phyloP scores from a whole-genome alignment of 768 basidiomycete species.

The Mycena crocata region DNA sequence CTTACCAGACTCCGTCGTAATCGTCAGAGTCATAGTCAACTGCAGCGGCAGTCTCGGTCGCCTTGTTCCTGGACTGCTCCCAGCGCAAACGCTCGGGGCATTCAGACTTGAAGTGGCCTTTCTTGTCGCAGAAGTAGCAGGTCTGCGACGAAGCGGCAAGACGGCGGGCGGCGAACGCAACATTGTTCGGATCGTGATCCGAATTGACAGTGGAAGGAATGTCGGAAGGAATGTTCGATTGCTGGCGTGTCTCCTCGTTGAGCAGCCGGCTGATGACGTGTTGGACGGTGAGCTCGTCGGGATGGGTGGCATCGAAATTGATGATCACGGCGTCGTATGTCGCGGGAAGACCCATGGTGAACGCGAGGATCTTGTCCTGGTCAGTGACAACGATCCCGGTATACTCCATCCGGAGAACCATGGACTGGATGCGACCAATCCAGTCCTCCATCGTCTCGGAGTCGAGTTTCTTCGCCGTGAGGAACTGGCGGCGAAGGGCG shows the following conservation, averaged over 20 bases:
- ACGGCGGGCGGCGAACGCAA: conserved; percentile 12
- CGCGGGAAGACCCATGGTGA: conserved; percentile 17
- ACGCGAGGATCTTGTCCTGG: conserved; percentile 3
- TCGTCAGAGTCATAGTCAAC: not conserved
- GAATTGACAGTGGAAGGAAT: not conserved
- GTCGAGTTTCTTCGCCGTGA: not conserved
- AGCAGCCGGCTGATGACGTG: conserved; percentile 14
- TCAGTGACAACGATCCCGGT: not conserved
- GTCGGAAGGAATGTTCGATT: not conserved
- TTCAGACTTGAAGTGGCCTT: conserved; percentile 4
- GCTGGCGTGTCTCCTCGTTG: conserved; percentile 13
- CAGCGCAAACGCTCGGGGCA: conserved; percentile 17
- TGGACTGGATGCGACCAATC: not conserved
- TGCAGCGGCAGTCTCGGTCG: not conserved
- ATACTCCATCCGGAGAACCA: not conserved
- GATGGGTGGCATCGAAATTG: conserved; percentile 17
- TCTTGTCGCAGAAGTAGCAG: conserved; percentile 12
- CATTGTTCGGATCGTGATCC: conserved; percentile 26
- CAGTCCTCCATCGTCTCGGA: not conserved
- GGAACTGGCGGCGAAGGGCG: not conserved
- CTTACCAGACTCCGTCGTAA: not conserved
- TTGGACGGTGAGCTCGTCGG: conserved; percentile 13
- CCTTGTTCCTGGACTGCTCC: not conserved
- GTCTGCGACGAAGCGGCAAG: conserved; percentile 29
- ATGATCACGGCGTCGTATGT: conserved; percentile 21